Conservation (phyloP, 2,329 filamentous ascomycete species). For the Trichoderma afroharzianum region DNA sequence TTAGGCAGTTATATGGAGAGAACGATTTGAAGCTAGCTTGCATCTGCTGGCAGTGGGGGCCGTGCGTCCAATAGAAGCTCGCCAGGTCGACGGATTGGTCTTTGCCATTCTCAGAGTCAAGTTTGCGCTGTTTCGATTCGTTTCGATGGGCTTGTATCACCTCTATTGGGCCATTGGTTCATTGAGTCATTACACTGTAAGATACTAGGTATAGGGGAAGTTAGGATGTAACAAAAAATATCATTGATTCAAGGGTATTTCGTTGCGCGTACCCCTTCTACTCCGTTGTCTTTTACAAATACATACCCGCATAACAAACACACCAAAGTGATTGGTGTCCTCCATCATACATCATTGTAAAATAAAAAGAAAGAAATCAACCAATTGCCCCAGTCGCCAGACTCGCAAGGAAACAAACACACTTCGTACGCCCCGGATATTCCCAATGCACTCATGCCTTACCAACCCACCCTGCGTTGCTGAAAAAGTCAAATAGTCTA, state of each 20-base stretch:
- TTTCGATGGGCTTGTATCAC: background rate
- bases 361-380: background rate
- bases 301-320: background rate
- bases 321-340: background rate
- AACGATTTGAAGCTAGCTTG: background rate
- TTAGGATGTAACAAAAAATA: background rate
- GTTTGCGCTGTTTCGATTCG: background rate
- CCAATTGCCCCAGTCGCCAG: background rate
- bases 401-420: background rate
- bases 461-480: constrained; percentile 86
- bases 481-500: constrained; percentile 90
- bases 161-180: background rate
- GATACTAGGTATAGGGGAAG: background rate
- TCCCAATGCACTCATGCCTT: constrained; percentile 57
- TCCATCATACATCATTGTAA: background rate
- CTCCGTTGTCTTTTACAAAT: background rate
- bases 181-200: background rate
- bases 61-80: background rate
- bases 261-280: background rate
- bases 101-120: background rate
- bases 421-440: background rate
- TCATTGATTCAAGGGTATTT: background rate
- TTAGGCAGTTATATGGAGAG: background rate
- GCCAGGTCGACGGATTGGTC: background rate
- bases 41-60: background rate